phyloP scores from a whole-genome alignment of 768 basidiomycete genomes.

The Lactifluus subvellereus region DNA sequence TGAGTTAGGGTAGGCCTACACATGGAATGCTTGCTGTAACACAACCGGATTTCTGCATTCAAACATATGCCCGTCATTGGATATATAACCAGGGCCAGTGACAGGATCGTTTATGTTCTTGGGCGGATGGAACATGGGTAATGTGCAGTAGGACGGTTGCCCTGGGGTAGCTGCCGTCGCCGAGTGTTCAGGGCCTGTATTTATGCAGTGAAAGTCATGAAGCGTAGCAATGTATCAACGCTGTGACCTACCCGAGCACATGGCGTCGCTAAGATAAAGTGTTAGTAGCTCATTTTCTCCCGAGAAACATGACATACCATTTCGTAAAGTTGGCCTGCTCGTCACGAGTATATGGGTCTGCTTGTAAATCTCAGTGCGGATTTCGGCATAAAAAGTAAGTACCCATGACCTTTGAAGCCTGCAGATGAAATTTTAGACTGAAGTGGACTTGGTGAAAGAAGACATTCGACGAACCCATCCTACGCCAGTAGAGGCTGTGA shows the following conservation, averaged over 20 bases:
- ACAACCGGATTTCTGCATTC: constrained; percentile 48
- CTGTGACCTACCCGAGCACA: constrained; percentile 42
- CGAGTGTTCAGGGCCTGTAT: constrained; percentile 46
- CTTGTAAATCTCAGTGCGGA: background rate
- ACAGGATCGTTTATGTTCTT: constrained; percentile 29
- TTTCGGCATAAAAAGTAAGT: background rate
- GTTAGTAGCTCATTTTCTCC: background rate
- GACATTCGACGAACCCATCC: constrained; percentile 40
- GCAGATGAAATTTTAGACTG: background rate
- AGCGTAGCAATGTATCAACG: background rate
- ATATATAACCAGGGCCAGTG: constrained; percentile 42
- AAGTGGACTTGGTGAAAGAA: background rate
- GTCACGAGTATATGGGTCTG: constrained; percentile 57
- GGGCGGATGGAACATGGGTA: constrained; percentile 48
- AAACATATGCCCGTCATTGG: constrained; percentile 52
- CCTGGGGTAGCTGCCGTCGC: constrained; percentile 35
- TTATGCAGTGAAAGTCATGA: background rate
- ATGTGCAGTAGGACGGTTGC: constrained; percentile 48
- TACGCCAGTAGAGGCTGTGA: constrained; percentile 51
- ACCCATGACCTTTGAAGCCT: constrained; percentile 48
- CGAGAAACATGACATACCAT: constrained; percentile 37
- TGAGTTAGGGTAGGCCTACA: constrained; percentile 36
- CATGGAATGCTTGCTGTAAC: constrained; percentile 52
- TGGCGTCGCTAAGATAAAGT: constrained; percentile 36
- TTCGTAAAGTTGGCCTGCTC: constrained; percentile 48